A percentile compares a stretch with the other conserved stretches of the same genome.
phyloP scores from a whole-genome alignment of 192 early-diverging fungal species.

The Glomus cerebriforme region DNA sequence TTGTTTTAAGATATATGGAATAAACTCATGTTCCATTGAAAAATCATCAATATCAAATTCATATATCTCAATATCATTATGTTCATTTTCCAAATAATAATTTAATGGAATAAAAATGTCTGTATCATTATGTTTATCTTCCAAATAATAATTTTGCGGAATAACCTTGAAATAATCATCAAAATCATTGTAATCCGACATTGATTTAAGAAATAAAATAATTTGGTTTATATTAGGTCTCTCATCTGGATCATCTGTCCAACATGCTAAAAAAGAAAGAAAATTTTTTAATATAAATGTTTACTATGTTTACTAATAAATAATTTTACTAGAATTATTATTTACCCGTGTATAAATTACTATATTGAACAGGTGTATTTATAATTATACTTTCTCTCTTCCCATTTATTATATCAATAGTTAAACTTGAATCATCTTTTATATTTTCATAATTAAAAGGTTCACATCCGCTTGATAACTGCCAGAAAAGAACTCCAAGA shows the following conservation, averaged over 20 bases:
- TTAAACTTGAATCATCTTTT: background rate
- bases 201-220: background rate
- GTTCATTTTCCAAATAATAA: no score
- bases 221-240: conserved; percentile 1
- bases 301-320: background rate
- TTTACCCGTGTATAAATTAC: background rate
- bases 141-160: no score
- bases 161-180: no score
- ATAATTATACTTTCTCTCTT: conserved; percentile 1
- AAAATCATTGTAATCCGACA: no score
- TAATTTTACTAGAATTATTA: background rate
- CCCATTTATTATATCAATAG: background rate
- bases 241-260: background rate
- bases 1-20: no score
- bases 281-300: background rate
- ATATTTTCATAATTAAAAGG: background rate
- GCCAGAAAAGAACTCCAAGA: background rate
- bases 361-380: background rate
- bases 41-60: no score
- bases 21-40: no score
- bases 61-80: no score
- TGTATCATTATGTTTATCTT: no score
- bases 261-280: background rate
- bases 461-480: background rate
- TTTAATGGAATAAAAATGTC: no score